Conservation (phyloP, 345 rosid genomes). For the Hibiscus tridactylites region DNA sequence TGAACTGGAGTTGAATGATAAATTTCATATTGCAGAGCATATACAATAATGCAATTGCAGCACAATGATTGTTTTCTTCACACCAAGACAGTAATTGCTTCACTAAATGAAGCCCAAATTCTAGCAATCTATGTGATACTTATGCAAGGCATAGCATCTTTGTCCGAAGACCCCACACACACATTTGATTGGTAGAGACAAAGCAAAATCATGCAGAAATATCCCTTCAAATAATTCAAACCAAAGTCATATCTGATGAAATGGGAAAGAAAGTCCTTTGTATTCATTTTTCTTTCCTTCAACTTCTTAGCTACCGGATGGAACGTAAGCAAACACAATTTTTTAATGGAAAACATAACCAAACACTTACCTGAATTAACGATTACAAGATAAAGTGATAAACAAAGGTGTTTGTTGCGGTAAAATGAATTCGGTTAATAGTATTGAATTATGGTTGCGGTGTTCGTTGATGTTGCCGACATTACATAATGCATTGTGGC, state of each 20-base stretch:
- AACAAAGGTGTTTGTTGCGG: too few species aligned
- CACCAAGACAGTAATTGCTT: slow-evolving; percentile 11
- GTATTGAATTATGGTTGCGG: too few species aligned
- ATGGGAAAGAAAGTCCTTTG: neutral
- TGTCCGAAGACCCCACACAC: slow-evolving; percentile 26
- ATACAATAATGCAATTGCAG: slow-evolving; percentile 10
- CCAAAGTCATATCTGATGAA: slow-evolving; percentile 12
- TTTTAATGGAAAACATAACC: too few species aligned
- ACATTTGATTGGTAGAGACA: slow-evolving; percentile 22
- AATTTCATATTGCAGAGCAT: neutral
- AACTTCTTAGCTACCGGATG: neutral
- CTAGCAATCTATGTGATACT: slow-evolving; percentile 14
- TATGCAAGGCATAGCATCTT: slow-evolving; percentile 16
- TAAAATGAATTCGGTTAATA: too few species aligned
- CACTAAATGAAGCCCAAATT: slow-evolving; percentile 20
- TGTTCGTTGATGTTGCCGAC: too few species aligned
- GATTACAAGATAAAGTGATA: too few species aligned
- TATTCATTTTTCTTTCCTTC: neutral
- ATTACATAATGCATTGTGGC: too few species aligned
- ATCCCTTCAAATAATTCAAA: slow-evolving; percentile 34
- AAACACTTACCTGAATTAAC: neutral
- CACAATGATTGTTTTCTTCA: slow-evolving; percentile 13
- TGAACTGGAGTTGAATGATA: too few species aligned
- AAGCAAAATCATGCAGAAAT: slow-evolving; percentile 29
- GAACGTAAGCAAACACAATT: neutral